Base-by-base conservation (phyloP, 1,139 yeast species). In the Geotrichum reessii region DNA sequence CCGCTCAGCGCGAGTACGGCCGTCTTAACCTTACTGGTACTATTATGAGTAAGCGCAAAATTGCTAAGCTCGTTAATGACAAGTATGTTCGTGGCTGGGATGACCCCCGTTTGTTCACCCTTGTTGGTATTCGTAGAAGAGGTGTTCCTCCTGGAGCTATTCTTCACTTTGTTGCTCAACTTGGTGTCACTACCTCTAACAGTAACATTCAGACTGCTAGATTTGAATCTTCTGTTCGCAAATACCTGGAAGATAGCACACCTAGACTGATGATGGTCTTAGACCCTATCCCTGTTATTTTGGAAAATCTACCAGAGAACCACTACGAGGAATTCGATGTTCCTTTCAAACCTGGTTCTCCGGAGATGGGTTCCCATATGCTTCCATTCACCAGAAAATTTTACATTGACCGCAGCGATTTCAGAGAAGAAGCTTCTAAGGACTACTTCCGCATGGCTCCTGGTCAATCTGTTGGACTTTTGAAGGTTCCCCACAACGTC, bases 91-190 rank as follows among this genome's bases (percentile, higher is more conserved):
- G 97, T 73, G 97, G 90, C 50, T 95, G 99, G 99, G 95, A 95
- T 74, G 99, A 95, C 75, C 99, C 99, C 66, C 83, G 99, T 70
- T 80, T 95, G 69, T 93, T 85, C 74, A 95, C 99, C 8, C 81
- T 95, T 66, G 99, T 91, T 68, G 97, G 95, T 52, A 85, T 95
- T 62, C 87, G 90, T 71, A 88, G 99, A 74, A 88, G 99, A 73
- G 99, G 99, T 76, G 86, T 95, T 8, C 99, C 99, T 64, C 99
- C 99, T n/a, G 98, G 98, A 44, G 97, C 98, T 27, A 89, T 95
- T 71, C 80, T 95, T 68, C 82, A 91, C 47, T 95, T 95, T 73
- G 88, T 95, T 69, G 90, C 92, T 71, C 95, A 97, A 52, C 81
- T 95, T 66, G 99, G 99, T 68, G 99, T 95, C 58, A 95, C 99